phyloP scores from a whole-genome alignment of 345 rosid genomes.

The Eucalyptus paniculata region DNA sequence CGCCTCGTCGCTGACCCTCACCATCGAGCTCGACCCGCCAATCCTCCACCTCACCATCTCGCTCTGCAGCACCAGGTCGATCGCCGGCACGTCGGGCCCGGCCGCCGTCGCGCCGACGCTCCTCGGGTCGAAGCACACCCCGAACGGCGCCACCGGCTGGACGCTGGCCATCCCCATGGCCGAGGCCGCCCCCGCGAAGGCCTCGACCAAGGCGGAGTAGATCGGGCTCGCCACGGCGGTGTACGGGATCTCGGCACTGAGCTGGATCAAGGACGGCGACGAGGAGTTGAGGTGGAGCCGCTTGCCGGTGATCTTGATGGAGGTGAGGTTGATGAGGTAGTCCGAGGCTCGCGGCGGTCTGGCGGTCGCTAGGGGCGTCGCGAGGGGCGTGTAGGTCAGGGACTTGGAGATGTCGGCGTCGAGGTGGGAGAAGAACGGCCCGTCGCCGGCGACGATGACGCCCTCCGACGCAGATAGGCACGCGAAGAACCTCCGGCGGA shows the following conservation, averaged over 20 bases:
- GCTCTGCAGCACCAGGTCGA: constrained; percentile 71
- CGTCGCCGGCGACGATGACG: constrained; percentile 15
- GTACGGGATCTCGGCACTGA: constrained; percentile 64
- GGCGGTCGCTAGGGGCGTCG: background rate
- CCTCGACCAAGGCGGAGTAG: constrained; percentile 20
- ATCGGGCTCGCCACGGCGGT: constrained; percentile 49
- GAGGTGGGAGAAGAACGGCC: constrained; percentile 12
- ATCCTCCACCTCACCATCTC: constrained; percentile 87
- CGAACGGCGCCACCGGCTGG: constrained; percentile 40
- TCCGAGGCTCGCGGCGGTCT: background rate
- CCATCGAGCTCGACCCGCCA: constrained; percentile 44
- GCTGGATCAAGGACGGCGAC: background rate
- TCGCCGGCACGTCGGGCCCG: constrained; percentile 22
- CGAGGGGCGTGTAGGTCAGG: constrained; percentile 44
- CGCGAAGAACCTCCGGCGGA: constrained; percentile 21
- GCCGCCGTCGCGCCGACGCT: background rate
- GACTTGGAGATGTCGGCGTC: constrained; percentile 25
- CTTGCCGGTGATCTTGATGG: constrained; percentile 40
- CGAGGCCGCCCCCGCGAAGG: constrained; percentile 29
- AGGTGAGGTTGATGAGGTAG: constrained; percentile 36
- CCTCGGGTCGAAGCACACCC: constrained; percentile 22
- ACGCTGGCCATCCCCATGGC: constrained; percentile 25
- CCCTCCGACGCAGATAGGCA: constrained; percentile 48
- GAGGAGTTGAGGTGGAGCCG: constrained; percentile 13
- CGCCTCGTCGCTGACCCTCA: constrained; percentile 26